These are phyloP conservation scores for Detonula confervacea DNA, from an alignment of 352 stramenopile genomes.

Conservation along the genomic window DNA sequence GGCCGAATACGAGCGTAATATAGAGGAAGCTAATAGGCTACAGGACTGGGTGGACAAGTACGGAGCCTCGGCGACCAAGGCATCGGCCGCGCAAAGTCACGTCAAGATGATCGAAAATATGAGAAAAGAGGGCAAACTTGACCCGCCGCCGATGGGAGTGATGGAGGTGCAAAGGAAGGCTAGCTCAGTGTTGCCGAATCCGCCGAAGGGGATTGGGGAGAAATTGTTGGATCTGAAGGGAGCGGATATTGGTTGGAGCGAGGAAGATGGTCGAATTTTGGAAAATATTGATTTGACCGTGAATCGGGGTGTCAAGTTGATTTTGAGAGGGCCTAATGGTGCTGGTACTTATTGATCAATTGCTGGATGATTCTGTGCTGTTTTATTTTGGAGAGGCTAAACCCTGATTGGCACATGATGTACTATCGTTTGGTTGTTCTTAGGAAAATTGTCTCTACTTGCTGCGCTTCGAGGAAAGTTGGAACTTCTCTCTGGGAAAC, in stretches of 20 bases:
- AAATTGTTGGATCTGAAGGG: slow-evolving; percentile 64
- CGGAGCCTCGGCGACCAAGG: slow-evolving; percentile 86
- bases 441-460: slow-evolving; percentile 95
- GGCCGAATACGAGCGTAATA: slow-evolving; percentile 83
- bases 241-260: slow-evolving; percentile 59
- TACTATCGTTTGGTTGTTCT: slow-evolving; percentile 19
- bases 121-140: slow-evolving; percentile 80
- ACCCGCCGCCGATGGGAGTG: slow-evolving; percentile 65
- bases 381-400: too few species aligned
- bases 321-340: slow-evolving; percentile 83
- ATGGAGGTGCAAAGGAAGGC: slow-evolving; percentile 62
- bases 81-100: slow-evolving; percentile 83
- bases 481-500: slow-evolving; percentile 67
- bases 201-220: slow-evolving; percentile 76
- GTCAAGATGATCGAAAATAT: slow-evolving; percentile 87
- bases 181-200: slow-evolving; percentile 65
- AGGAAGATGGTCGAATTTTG: slow-evolving; percentile 73
- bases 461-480: slow-evolving; percentile 93
- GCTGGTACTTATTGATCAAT: too few species aligned
- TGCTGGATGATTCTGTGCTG: too few species aligned
- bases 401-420: too few species aligned
- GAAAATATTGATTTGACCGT: slow-evolving; percentile 92
- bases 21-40: slow-evolving; percentile 77
- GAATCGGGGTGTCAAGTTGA: slow-evolving; percentile 13
- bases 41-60: slow-evolving; percentile 85